Evolutionary conservation across 176 grass and related monocot species (phyloP).

Genomic region (Ensete glaucum): DNA sequence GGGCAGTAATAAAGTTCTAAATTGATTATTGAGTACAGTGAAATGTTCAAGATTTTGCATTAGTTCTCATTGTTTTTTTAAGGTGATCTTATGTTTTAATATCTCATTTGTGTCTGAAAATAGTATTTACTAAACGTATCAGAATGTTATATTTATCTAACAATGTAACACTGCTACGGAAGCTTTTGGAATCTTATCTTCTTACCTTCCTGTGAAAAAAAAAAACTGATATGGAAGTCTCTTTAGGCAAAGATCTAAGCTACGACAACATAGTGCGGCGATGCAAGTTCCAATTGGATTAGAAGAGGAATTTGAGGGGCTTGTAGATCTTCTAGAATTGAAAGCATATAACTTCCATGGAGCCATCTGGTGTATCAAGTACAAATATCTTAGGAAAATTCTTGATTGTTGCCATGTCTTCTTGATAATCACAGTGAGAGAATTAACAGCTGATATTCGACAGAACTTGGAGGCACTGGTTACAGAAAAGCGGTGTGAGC

Average conservation of each 20-base stretch:
- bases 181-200: no score
- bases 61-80: no score
- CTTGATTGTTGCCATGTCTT: constrained; percentile 10
- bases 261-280: constrained; percentile 85
- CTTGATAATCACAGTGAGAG: constrained; percentile 48
- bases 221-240: neutral
- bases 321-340: constrained; percentile 85
- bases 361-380: constrained; percentile 52
- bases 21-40: no score
- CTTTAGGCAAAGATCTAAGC: constrained; percentile 78
- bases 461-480: constrained; percentile 56
- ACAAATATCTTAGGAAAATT: constrained; percentile 5
- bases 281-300: constrained; percentile 92
- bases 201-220: no score
- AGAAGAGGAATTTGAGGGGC: constrained; percentile 92
- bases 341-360: constrained; percentile 84
- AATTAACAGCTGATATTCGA: constrained; percentile 56
- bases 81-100: no score
- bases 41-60: no score
- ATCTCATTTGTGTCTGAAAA: no score
- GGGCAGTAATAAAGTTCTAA: no score
- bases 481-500: constrained; percentile 69
- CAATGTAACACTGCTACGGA: no score
- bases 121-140: no score
- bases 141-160: no score